Evolutionary conservation across 441 rosid species (phyloP).

Genomic region (Rhodomyrtus psidioides): DNA sequence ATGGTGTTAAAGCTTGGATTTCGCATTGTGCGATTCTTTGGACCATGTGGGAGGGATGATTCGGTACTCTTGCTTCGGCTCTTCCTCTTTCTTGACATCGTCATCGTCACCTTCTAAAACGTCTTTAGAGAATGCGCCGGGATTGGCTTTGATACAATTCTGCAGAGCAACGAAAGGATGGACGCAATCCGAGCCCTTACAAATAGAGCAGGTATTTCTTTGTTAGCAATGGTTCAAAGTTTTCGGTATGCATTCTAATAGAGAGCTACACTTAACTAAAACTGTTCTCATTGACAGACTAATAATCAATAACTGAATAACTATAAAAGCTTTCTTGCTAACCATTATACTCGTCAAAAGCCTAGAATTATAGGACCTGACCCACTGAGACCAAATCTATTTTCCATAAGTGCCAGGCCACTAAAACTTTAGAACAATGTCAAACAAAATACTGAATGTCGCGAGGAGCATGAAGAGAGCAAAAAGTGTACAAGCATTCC

Average conservation of each 20-base stretch:
- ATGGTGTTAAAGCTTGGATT: constrained; percentile 45
- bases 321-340: neutral
- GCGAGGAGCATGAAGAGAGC: neutral
- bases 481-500: neutral
- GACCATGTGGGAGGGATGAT: constrained; percentile 77
- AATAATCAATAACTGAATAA: neutral
- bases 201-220: neutral
- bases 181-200: constrained; percentile 83
- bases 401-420: neutral
- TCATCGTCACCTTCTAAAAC: constrained; percentile 27
- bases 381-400: neutral
- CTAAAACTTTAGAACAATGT: neutral
- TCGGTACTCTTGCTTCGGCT: constrained; percentile 37
- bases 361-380: neutral
- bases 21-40: constrained; percentile 28
- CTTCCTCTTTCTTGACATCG: constrained; percentile 30
- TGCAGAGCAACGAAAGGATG: constrained; percentile 79
- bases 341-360: neutral
- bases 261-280: neutral
- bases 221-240: neutral
- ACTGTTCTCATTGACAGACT: neutral
- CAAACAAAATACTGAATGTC: neutral
- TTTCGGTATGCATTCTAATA: neutral
- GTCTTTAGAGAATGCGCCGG: constrained; percentile 57
- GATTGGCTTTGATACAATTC: constrained; percentile 68